Evolutionary conservation across 2,329 filamentous ascomycete species (phyloP).

Genomic region (Juglanconis oblonga): DNA sequence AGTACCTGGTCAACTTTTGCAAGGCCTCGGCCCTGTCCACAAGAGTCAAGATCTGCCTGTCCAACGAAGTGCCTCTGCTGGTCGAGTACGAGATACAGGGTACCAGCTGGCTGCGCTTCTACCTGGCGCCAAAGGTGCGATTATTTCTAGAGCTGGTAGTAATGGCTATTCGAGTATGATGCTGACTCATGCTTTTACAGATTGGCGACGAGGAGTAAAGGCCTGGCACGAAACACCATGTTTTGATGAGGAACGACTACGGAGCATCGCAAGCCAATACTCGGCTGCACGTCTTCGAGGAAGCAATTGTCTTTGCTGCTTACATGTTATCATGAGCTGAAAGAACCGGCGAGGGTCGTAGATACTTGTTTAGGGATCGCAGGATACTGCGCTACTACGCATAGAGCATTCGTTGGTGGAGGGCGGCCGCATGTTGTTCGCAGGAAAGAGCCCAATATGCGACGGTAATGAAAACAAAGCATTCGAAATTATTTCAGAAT

Average conservation of each 20-base stretch:
- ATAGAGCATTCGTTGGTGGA: conserved; percentile 1
- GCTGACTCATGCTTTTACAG: conserved; percentile 20
- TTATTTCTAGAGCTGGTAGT: not conserved
- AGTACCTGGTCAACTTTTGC: conserved; percentile 99
- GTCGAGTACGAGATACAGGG: conserved; percentile 85
- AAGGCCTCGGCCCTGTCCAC: conserved; percentile 84
- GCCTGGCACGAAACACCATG: not conserved
- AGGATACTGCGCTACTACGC: conserved; percentile 14
- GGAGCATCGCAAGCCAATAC: not conserved
- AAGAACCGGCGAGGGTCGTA: not conserved
- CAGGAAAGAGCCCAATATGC: conserved; percentile 3
- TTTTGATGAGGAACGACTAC: conserved; percentile 1
- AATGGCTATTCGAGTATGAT: not conserved
- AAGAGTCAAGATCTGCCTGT: conserved; percentile 87
- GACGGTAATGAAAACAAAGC: conserved; percentile 15
- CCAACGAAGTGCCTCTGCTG: conserved; percentile 91
- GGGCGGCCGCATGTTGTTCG: conserved; percentile 10
- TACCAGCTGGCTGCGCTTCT: conserved; percentile 91
- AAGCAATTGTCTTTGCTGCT: not conserved
- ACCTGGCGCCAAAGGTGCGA: conserved; percentile 92
- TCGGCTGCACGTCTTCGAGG: not conserved
- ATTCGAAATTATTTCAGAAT: not conserved
- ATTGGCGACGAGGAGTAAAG: conserved; percentile 37
- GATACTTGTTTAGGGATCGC: conserved; percentile 6
- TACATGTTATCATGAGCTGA: not conserved